Conservation (phyloP, 2,329 filamentous ascomycete species). For the Diaporthe aspalathi region DNA sequence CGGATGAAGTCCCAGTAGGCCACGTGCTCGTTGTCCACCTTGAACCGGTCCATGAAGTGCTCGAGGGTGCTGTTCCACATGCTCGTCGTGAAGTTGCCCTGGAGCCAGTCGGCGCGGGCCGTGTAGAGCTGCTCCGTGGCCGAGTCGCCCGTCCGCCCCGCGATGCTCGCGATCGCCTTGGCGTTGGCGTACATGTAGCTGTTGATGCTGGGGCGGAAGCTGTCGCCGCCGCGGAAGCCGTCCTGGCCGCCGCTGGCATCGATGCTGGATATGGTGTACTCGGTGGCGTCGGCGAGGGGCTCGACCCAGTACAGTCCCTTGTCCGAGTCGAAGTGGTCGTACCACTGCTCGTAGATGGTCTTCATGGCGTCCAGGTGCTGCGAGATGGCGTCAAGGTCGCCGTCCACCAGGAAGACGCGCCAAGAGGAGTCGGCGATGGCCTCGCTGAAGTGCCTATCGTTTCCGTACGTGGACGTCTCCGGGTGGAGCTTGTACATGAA, state of each 20-base stretch:
- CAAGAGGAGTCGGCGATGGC: slow-evolving; percentile 55
- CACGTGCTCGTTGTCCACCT: slow-evolving; percentile 53
- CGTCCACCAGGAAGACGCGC: slow-evolving; percentile 55
- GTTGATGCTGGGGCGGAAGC: slow-evolving; percentile 58
- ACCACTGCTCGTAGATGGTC: slow-evolving; percentile 51
- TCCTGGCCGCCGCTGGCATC: slow-evolving; percentile 54
- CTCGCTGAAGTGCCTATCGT: slow-evolving; percentile 57
- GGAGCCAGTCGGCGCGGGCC: slow-evolving; percentile 50
- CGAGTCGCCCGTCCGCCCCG: slow-evolving; percentile 46
- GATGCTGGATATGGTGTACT: slow-evolving; percentile 58
- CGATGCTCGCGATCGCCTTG: slow-evolving; percentile 53
- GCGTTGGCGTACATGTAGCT: slow-evolving; percentile 58
- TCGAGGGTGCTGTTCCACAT: slow-evolving; percentile 57
- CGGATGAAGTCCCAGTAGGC: slow-evolving; percentile 54
- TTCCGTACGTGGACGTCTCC: slow-evolving; percentile 42
- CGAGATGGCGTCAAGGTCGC: slow-evolving; percentile 48
- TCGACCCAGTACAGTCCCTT: slow-evolving; percentile 57
- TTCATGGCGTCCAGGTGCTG: slow-evolving; percentile 51
- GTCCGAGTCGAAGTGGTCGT: slow-evolving; percentile 51
- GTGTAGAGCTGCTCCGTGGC: slow-evolving; percentile 42
- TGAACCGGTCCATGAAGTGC: slow-evolving; percentile 57
- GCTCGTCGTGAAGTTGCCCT: slow-evolving; percentile 50
- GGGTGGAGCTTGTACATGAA: slow-evolving; percentile 53
- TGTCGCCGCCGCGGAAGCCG: slow-evolving; percentile 53
- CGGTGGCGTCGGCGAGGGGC: slow-evolving; percentile 56